Evolutionary conservation across 495 filamentous ascomycete species (phyloP), one percentile per base, ranked within the genome.

Genomic region (Aspergillus asperescens): DNA sequence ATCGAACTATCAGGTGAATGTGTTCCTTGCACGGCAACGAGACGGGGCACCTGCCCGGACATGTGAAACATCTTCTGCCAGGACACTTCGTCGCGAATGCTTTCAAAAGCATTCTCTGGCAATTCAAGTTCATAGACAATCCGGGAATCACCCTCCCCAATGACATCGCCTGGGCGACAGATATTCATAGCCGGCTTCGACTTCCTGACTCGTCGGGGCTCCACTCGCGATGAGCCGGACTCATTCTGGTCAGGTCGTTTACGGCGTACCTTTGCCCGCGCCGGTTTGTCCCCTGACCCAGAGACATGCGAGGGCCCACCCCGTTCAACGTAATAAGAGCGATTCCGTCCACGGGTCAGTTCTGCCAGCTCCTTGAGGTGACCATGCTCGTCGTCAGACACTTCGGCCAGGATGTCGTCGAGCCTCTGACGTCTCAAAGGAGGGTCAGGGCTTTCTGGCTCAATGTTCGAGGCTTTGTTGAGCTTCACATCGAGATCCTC

Each of bases 31-130:
- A 94, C 90, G 31, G 90, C 89, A 28, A 97, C 89, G n/a, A 96
- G 81, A 32, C 93, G 82, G 27, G 93, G 93, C 2, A 98, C 93
- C 60, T 93, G 86, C 12, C 93, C 93, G 25, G 89, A 87, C 43
- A 90, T 80, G 62, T 96, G 93, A 47, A 83, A 86, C 93, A 98
- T 98, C 50, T 80, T 85, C 57, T 90, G 85, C 91, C 92, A 98
- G 57, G 74, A 71, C 1, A 97, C 85, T 63, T 97, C 93, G 18
- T 78, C 68, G 47, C 81, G 77, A 8, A 95, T 73, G 25, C 74
- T 77, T n/a, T 84, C 76, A 62, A 94, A 96, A 20, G 83, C 78
- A 44, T 72, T 69, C n/a, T 75, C 57, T 12, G 77, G 72, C 7
- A 84, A 55, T 27, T 75, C 75, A 39, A 94, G 67, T 54, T 90